A percentile compares a stretch with the other conserved stretches of the same genome.
Evolutionary conservation across 495 filamentous ascomycete genomes (phyloP).

Genomic region (Aeminium ludgeri): DNA sequence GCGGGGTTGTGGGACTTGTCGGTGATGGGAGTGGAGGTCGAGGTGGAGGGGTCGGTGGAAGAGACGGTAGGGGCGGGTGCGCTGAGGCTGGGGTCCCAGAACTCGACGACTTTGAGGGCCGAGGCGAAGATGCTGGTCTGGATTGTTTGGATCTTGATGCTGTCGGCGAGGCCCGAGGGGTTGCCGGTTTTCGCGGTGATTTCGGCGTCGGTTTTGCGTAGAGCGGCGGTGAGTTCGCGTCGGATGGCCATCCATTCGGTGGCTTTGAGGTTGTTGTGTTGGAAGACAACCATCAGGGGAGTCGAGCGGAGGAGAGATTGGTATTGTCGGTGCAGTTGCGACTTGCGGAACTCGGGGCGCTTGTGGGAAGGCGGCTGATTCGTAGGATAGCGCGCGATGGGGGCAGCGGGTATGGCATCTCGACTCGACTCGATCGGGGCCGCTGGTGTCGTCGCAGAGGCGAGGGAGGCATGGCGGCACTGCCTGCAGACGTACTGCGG

Average conservation of each 20-base stretch:
- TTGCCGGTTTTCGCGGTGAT: constrained; percentile 30
- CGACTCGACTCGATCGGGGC: constrained; percentile 33
- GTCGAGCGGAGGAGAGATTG: constrained; percentile 80
- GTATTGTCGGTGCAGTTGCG: constrained; percentile 88
- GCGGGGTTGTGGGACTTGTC: constrained; percentile 7
- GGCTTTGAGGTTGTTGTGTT: constrained; percentile 88
- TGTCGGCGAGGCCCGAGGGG: constrained; percentile 31
- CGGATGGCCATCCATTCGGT: constrained; percentile 76
- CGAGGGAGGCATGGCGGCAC: constrained; percentile 24
- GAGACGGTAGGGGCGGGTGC: constrained; percentile 1
- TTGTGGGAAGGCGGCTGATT: constrained; percentile 81
- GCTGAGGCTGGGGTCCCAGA: constrained; percentile 44
- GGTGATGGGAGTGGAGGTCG: constrained; percentile 20
- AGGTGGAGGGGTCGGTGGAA: constrained; percentile 18
- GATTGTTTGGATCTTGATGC: constrained; percentile 61
- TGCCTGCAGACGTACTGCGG: constrained; percentile 28
- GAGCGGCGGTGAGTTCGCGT: constrained; percentile 55
- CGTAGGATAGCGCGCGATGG: constrained; percentile 40
- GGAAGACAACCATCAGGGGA: constrained; percentile 80
- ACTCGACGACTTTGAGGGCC: constrained; percentile 71
- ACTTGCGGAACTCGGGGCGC: constrained; percentile 70
- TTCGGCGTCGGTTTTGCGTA: constrained; percentile 47
- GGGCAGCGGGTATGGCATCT: constrained; percentile 32
- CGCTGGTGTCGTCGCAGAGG: constrained; percentile 34
- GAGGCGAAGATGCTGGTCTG: constrained; percentile 77